phyloP scores from a whole-genome alignment of 441 rosid species.

The Populus hybrid region DNA sequence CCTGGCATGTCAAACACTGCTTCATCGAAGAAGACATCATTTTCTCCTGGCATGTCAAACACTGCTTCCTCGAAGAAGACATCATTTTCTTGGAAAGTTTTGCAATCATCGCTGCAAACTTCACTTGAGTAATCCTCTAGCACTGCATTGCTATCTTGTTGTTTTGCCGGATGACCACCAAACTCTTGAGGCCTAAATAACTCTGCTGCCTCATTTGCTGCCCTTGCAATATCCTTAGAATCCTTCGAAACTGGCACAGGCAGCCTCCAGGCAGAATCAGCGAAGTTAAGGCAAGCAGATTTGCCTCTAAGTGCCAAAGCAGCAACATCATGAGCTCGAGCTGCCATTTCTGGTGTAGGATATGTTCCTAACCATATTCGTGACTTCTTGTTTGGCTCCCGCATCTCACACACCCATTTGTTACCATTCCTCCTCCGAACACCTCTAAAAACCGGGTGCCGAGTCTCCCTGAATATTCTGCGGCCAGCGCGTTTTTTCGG shows the following conservation, averaged over 20 bases:
- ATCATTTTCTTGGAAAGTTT: not conserved
- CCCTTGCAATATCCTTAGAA: slow-evolving; percentile 43
- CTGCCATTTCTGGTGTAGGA: slow-evolving; percentile 86
- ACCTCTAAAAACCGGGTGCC: slow-evolving; percentile 84
- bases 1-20: slow-evolving; percentile 41
- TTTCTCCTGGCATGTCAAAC: slow-evolving; percentile 38
- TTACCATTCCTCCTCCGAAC: slow-evolving; percentile 60
- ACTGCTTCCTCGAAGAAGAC: slow-evolving; percentile 29
- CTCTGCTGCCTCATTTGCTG: slow-evolving; percentile 64
- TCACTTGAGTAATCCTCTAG: slow-evolving; percentile 13
- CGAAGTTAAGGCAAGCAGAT: slow-evolving; percentile 80
- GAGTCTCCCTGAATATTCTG: slow-evolving; percentile 73
- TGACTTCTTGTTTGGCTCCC: slow-evolving; percentile 59
- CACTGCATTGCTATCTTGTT: not conserved
- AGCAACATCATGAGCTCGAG: slow-evolving; percentile 88
- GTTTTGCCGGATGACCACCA: slow-evolving; percentile 5
- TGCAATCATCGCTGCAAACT: slow-evolving; percentile 15
- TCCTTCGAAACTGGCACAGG: slow-evolving; percentile 52
- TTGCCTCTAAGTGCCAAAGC: slow-evolving; percentile 68
- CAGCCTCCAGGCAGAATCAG: slow-evolving; percentile 73
- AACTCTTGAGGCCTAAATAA: slow-evolving; percentile 36
- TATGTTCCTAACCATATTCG: slow-evolving; percentile 91
- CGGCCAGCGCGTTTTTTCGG: slow-evolving; percentile 83
- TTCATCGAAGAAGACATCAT: slow-evolving; percentile 24
- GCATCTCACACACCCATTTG: slow-evolving; percentile 85